These are phyloP conservation scores for Microcyclospora pomicola DNA, from an alignment of 2,329 filamentous ascomycete genomes.

Conservation along the genomic window DNA sequence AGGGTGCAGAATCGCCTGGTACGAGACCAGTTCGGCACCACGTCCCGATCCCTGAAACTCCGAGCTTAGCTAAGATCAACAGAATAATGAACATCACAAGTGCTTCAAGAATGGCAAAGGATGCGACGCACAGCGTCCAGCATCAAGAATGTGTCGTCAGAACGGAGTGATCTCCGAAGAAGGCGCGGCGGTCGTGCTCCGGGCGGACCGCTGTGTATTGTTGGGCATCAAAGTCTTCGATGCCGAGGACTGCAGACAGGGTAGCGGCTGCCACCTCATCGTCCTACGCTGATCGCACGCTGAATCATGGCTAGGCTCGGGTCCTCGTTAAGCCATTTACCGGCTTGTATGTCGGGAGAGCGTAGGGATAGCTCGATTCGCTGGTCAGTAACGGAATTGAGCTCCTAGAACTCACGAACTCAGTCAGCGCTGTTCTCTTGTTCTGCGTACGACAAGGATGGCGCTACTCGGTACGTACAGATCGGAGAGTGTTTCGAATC, in stretches of 20 bases:
- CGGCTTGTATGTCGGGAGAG: slow-evolving; percentile 39
- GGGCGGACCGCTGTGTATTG: no score
- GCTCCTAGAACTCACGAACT: slow-evolving; percentile 32
- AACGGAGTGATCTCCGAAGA: no score
- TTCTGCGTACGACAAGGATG: not conserved
- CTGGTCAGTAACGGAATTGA: slow-evolving; percentile 42
- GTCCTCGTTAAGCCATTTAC: slow-evolving; percentile 50
- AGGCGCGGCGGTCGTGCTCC: no score
- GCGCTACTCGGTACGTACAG: slow-evolving; percentile 12
- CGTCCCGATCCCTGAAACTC: no score
- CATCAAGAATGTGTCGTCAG: no score
- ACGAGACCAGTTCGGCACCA: no score
- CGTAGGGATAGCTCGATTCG: slow-evolving; percentile 43
- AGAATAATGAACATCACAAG: no score
- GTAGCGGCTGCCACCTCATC: not conserved
- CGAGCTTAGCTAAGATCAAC: no score
- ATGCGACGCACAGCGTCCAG: no score
- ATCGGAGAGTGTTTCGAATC: slow-evolving; percentile 34
- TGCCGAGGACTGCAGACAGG: not conserved
- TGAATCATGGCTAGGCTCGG: slow-evolving; percentile 34
- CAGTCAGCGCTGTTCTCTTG: not conserved
- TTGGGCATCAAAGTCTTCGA: not conserved
- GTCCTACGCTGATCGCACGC: slow-evolving; percentile 1
- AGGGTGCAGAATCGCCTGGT: no score
- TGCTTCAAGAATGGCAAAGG: no score